Conservation (phyloP, 208 protist genomes). For the Porcisia deanei region DNA sequence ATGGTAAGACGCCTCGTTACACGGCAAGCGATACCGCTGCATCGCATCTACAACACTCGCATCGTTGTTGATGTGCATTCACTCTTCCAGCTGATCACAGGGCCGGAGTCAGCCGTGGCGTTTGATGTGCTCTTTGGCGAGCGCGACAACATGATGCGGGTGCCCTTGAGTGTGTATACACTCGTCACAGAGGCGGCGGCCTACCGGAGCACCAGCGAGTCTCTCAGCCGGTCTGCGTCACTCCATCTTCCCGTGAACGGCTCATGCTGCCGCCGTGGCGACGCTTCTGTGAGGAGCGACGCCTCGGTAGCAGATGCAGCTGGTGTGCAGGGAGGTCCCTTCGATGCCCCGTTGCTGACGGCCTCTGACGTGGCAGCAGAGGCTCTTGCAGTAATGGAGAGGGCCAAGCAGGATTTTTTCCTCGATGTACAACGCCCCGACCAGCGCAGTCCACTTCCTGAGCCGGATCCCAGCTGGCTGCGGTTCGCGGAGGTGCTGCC, state of each 20-base stretch:
- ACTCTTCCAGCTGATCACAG: constrained; percentile 56
- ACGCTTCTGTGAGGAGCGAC: background rate
- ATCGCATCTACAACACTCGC: constrained; percentile 25
- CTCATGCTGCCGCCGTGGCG: background rate
- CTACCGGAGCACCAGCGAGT: constrained; percentile 16
- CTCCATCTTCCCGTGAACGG: background rate
- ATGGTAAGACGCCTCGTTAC: constrained; percentile 42
- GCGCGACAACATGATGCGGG: constrained; percentile 76
- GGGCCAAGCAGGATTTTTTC: constrained; percentile 58
- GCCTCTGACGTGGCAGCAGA: constrained; percentile 49
- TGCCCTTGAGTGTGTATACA: constrained; percentile 55
- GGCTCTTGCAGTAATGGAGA: constrained; percentile 52
- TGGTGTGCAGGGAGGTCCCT: background rate
- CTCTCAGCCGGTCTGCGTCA: constrained; percentile 6
- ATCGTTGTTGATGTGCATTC: constrained; percentile 75
- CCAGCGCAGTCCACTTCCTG: constrained; percentile 45
- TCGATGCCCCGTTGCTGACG: constrained; percentile 18
- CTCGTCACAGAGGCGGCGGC: constrained; percentile 44
- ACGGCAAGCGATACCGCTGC: constrained; percentile 25
- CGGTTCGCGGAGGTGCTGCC: constrained; percentile 37
- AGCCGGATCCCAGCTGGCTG: constrained; percentile 35
- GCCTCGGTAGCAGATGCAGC: background rate
- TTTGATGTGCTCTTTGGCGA: constrained; percentile 56
- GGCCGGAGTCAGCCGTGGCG: constrained; percentile 24
- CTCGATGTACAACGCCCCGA: constrained; percentile 64